These are phyloP conservation scores for Talaromyces sp. DNA, from an alignment of 2,329 filamentous ascomycete species.

Conservation along the genomic window DNA sequence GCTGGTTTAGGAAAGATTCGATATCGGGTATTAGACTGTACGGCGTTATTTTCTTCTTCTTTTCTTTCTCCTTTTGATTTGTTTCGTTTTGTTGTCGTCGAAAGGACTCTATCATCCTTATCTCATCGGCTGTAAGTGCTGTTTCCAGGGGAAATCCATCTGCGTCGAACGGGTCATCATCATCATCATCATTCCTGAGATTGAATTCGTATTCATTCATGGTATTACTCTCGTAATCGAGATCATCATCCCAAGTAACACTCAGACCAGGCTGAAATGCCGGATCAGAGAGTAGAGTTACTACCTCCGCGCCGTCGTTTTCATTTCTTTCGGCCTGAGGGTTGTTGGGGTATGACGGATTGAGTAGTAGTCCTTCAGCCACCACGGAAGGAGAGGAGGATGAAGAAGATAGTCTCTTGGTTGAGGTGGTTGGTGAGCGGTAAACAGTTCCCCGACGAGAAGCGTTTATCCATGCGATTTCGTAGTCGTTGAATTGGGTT, in stretches of 20 bases:
- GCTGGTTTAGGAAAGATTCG: slow-evolving; percentile 25
- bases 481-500: background rate
- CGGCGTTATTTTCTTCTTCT: slow-evolving; percentile 21
- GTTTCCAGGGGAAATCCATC: slow-evolving; percentile 13
- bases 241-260: background rate
- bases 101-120: slow-evolving; percentile 30
- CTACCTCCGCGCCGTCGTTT: slow-evolving; percentile 39
- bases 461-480: slow-evolving; percentile 11
- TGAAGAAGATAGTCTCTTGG: background rate
- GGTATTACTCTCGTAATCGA: background rate
- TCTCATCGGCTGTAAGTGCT: slow-evolving; percentile 23
- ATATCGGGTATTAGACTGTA: slow-evolving; percentile 32
- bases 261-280: slow-evolving; percentile 28
- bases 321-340: background rate
- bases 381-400: too few relatives aligned
- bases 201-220: background rate
- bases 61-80: background rate
- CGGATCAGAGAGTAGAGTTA: slow-evolving; percentile 33
- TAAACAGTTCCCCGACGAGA: slow-evolving; percentile 6
- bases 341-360: background rate
- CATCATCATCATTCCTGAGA: too few relatives aligned
- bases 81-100: slow-evolving; percentile 18
- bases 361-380: too few relatives aligned
- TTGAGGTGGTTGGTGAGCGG: slow-evolving; percentile 16
- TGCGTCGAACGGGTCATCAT: slow-evolving; percentile 21